phyloP scores from a whole-genome alignment of 352 stramenopile species.

The Phytophthora podocarpi region DNA sequence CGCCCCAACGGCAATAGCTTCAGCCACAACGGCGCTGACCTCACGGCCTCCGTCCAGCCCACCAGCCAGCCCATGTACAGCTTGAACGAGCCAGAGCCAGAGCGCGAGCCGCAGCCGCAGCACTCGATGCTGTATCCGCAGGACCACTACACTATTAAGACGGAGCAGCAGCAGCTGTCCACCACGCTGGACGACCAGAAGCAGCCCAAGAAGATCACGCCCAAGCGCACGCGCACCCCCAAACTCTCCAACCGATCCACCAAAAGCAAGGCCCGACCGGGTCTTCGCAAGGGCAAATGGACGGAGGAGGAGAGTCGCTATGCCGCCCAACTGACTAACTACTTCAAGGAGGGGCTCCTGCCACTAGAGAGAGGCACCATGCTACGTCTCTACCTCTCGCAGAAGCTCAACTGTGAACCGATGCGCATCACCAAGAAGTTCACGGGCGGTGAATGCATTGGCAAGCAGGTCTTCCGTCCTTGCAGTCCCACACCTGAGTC shows the following conservation, averaged over 20 bases:
- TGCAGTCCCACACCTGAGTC: constrained; percentile 72
- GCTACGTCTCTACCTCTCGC: constrained; percentile 89
- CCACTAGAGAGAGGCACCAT: constrained; percentile 88
- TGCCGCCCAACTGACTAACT: constrained; percentile 74
- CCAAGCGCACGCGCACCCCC: constrained; percentile 54
- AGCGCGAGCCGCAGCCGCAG: constrained; percentile 31
- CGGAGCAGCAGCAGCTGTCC: constrained; percentile 23
- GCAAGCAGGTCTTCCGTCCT: constrained; percentile 89
- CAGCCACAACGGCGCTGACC: background rate
- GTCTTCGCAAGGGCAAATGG: constrained; percentile 88
- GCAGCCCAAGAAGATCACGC: constrained; percentile 54
- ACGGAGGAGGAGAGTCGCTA: constrained; percentile 84
- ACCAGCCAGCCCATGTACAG: constrained; percentile 15
- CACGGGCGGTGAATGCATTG: constrained; percentile 89
- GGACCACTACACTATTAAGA: constrained; percentile 31
- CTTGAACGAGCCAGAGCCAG: constrained; percentile 32
- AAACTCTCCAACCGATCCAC: constrained; percentile 75
- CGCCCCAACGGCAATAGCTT: constrained; percentile 32
- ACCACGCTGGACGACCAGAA: constrained; percentile 23
- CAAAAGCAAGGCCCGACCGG: constrained; percentile 86
- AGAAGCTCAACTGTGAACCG: constrained; percentile 92
- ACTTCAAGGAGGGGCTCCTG: constrained; percentile 86
- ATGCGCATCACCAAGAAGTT: constrained; percentile 96
- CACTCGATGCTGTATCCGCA: constrained; percentile 31
- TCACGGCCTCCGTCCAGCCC: constrained; percentile 7